Conservation (phyloP, 192 early-diverging fungal genomes). For the Lunasporangiospora selenospora region DNA sequence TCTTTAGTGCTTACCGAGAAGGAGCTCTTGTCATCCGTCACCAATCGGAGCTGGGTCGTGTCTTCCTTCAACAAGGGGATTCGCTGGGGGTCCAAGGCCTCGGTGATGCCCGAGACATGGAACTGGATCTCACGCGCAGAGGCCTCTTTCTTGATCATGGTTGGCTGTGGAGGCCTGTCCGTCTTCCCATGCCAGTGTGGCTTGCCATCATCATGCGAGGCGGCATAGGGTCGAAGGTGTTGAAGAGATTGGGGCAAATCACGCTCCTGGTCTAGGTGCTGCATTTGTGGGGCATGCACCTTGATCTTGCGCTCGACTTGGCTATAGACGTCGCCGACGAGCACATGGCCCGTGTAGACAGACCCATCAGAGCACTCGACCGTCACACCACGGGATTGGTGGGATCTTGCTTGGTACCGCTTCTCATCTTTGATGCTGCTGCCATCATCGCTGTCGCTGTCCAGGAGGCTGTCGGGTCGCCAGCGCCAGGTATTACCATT, state of each 20-base stretch:
- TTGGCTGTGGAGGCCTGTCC: not conserved
- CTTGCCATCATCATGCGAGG: too few species aligned
- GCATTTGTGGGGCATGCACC: not conserved
- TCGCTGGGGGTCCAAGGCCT: conserved; percentile 34
- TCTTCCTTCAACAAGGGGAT: conserved; percentile 36
- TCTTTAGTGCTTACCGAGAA: conserved; percentile 28
- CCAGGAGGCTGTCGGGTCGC: conserved; percentile 22
- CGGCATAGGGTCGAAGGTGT: too few species aligned
- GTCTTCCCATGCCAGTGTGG: not conserved
- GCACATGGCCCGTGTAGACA: conserved; percentile 20
- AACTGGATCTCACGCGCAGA: conserved; percentile 20
- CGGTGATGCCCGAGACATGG: conserved; percentile 36
- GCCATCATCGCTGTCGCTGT: too few species aligned
- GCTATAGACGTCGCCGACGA: conserved; percentile 28
- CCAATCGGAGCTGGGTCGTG: conserved; percentile 30
- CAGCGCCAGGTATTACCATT: not conserved
- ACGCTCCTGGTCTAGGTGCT: not conserved
- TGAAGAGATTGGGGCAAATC: too few species aligned
- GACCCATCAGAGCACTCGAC: conserved; percentile 31
- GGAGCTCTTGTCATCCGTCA: conserved; percentile 17
- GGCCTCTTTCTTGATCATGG: not conserved
- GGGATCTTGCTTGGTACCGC: conserved; percentile 3
- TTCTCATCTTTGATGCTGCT: conserved; percentile 4
- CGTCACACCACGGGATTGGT: conserved; percentile 11
- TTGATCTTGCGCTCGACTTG: conserved; percentile 4